Base-by-base conservation (phyloP, 2,329 filamentous ascomycete species). In the Chrysoporthe austroafricana region DNA sequence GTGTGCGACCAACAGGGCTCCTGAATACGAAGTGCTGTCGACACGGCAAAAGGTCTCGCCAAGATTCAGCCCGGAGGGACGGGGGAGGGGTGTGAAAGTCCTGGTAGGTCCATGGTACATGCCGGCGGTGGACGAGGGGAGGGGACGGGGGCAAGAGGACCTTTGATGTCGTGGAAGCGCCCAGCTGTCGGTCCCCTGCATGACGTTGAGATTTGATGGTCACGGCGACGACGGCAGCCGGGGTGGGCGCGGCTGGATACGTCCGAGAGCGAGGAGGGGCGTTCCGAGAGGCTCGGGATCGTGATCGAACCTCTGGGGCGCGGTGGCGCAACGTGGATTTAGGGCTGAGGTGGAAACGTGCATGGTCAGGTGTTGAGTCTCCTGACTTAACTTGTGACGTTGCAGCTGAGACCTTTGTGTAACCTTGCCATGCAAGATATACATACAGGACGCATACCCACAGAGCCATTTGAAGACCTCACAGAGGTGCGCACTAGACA, bases 301-400 rank as follows among this genome's bases (percentile, higher is more conserved):
- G n/a, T 8, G 26, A 46, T 39, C 21, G 39, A 32, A 1, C 46
- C 9, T 48, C 46, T 48, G 3, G 3, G n/a, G 18, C 3, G 18
- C n/a, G n/a, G 46, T 50, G 46, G 21, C 18, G n/a, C 8, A 34
- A 16, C 52, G 26, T 16, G 26, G 52, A 16, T 18, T 13, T 26
- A 60, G 21, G 42, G 58, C 58, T 14, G 58, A 60, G 58, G 1
- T 46, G 58, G 21, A 32, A n/a, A 21, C 46, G 18, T 58, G 59
- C 34, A 66, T 62, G 66, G 66, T 68, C 66, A 66, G 43, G 50
- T 66, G 63, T 62, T 39, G 61, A 59, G 43, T 66, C 63, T 32
- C 42, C 34, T 59, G 63, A 64, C 32, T 43, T 39, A 32, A 16
- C 48, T 42, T 65, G 63, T 65, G 57, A 58, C 58, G 18, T 66